Evolutionary conservation across 352 stramenopile species (phyloP), one percentile per base, ranked within the genome.

Genomic region (Phytopythium mirpurense): DNA sequence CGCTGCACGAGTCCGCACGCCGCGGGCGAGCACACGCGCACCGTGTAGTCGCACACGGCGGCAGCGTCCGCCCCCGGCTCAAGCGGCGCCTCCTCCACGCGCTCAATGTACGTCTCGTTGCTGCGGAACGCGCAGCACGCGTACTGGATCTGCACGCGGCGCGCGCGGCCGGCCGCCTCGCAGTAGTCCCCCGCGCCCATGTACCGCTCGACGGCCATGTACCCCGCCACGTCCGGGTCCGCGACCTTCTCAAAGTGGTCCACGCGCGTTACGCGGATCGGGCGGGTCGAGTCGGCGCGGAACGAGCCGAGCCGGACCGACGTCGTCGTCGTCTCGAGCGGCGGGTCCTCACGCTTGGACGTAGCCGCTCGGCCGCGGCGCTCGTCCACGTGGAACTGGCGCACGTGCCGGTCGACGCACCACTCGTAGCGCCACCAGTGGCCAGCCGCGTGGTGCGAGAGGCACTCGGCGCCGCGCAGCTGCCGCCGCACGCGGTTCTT

Each of bases 371-470:
- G 2, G 32, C n/a, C 15, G 24, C 36, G 7, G 15, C n/a, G 27
- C 10, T 34, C 27, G 7, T 36, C 15, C 21, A 15, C 21, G 46
- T 92, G 72, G 62, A 84, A 88, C 60, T 95, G 84, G 29, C 74
- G 80, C 49, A 93, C 80, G 63, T 77, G 52, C 1, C 56, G 57
- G 45, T 88, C 76, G 47, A 88, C 48, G 59, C 84, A 95, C 81
- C 84, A 95, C 60, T 95, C 84, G 65, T 95, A 92, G 23, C 82
- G 76, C 84, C 84, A 95, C 84, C 82, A 95, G 23, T 62, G 67
- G 21, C 68, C 70, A 2, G 64, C 68, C 19, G 66, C 71, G 50
- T 95, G 82, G 57, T 73, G 88, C 18, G 56, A 57, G 12, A 92
- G 63, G 50, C 84, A 95, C 40, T 67, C 59, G 11, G 63, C 57